Evolutionary conservation across 768 basidiomycete species (phyloP).

Genomic region (Suillus brevipes): DNA sequence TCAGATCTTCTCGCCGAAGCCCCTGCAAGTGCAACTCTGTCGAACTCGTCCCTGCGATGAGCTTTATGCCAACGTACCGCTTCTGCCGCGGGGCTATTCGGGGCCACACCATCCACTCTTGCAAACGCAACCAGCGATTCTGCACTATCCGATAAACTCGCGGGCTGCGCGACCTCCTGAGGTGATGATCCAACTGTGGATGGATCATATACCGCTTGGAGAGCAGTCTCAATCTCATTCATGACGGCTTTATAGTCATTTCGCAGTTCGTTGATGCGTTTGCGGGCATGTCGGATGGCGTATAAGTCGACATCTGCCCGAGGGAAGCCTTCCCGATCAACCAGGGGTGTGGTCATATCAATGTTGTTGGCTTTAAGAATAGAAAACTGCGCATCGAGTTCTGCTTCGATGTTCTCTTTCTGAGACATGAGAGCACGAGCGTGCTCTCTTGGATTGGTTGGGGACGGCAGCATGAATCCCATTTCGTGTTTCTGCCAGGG

Average conservation of each 20-base stretch:
- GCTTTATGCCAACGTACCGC: conserved; percentile 55
- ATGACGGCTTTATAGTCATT: conserved; percentile 74
- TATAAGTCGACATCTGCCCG: conserved; percentile 84
- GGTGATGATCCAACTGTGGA: conserved; percentile 16
- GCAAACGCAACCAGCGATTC: conserved; percentile 59
- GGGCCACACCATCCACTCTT: conserved; percentile 77
- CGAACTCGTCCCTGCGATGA: background rate
- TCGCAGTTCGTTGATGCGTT: conserved; percentile 74
- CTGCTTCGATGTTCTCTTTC: conserved; percentile 73
- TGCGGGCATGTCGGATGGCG: conserved; percentile 72
- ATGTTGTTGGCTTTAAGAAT: conserved; percentile 64
- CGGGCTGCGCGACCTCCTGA: conserved; percentile 11
- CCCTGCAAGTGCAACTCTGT: conserved; percentile 45
- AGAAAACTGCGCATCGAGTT: conserved; percentile 61
- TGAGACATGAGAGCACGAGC: conserved; percentile 64
- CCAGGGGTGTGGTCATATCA: conserved; percentile 70
- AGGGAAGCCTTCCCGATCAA: conserved; percentile 89
- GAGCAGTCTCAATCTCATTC: conserved; percentile 62
- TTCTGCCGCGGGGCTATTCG: conserved; percentile 76
- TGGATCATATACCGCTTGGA: conserved; percentile 70
- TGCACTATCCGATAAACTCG: conserved; percentile 8
- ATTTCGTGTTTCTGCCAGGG: conserved; percentile 25
- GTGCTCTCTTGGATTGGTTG: conserved; percentile 49
- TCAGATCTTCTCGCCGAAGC: conserved; percentile 64
- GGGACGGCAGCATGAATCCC: conserved; percentile 48